Evolutionary conservation across 2,329 filamentous ascomycete species (phyloP).

Genomic region (Alternaria triticimaculans): DNA sequence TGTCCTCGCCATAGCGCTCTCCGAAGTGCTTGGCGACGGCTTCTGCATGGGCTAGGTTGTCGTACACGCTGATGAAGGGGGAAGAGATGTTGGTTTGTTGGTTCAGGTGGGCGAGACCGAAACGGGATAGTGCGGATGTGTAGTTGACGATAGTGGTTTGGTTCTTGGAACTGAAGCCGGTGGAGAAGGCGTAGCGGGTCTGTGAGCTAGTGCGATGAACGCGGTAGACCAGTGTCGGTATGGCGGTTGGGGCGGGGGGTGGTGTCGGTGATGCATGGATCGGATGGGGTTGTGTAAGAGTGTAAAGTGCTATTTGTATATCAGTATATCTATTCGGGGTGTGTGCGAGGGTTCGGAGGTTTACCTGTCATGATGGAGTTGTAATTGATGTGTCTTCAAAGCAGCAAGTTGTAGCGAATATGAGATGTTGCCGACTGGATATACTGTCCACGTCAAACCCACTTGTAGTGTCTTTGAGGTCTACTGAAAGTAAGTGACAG

Average conservation of each 20-base stretch:
- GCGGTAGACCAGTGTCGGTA: constrained; percentile 41
- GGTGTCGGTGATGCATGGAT: not conserved
- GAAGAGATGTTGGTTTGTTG: constrained; percentile 45
- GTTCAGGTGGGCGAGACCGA: constrained; percentile 40
- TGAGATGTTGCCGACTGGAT: not conserved
- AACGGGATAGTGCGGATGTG: constrained; percentile 29
- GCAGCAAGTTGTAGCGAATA: not conserved
- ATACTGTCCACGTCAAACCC: not conserved
- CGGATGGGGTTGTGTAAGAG: constrained; percentile 1
- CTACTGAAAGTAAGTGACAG: not conserved
- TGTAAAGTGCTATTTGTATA: constrained; percentile 13
- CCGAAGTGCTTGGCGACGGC: constrained; percentile 31
- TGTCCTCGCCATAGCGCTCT: constrained; percentile 29
- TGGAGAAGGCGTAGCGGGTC: constrained; percentile 40
- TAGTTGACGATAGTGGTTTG: constrained; percentile 44
- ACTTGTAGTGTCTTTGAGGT: not conserved
- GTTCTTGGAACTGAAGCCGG: constrained; percentile 44
- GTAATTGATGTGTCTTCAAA: not conserved
- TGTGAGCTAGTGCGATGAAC: constrained; percentile 37
- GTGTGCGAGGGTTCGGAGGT: not conserved
- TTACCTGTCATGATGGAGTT: constrained; percentile 25
- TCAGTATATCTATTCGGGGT: not conserved
- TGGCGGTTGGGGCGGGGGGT: constrained; percentile 24
- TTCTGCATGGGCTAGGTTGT: constrained; percentile 35
- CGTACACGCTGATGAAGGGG: constrained; percentile 45